Evolutionary conservation across 768 basidiomycete species (phyloP).

Genomic region (Kwoniella mangroviensis): DNA sequence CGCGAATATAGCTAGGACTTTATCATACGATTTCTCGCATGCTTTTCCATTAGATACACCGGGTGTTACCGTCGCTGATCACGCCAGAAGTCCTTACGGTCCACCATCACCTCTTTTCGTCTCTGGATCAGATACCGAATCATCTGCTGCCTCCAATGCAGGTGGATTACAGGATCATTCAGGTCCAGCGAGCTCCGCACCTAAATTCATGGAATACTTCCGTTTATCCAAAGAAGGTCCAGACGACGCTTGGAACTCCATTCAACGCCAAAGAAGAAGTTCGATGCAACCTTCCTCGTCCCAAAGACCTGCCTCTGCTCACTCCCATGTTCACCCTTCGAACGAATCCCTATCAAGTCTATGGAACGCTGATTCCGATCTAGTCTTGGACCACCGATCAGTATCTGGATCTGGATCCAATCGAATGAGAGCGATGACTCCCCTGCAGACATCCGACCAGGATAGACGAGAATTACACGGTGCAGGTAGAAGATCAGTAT

Average conservation of each 20-base stretch:
- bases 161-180: conserved; percentile 18
- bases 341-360: conserved; percentile 40
- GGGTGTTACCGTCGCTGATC: conserved; percentile 23
- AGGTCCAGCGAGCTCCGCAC: conserved; percentile 44
- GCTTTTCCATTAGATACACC: conserved; percentile 26
- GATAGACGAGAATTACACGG: conserved; percentile 16
- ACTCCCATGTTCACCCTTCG: conserved; percentile 22
- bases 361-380: conserved; percentile 36
- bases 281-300: conserved; percentile 38
- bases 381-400: conserved; percentile 29
- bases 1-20: conserved; percentile 32
- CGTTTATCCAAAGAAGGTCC: conserved; percentile 42
- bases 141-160: conserved; percentile 33
- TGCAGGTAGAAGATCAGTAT: conserved; percentile 22
- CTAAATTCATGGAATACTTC: conserved; percentile 47
- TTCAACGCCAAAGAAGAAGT: conserved; percentile 39
- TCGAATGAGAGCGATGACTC: conserved; percentile 35
- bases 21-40: conserved; percentile 33
- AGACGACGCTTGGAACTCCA: conserved; percentile 48
- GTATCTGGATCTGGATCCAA: conserved; percentile 33
- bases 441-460: conserved; percentile 24
- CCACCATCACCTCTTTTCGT: conserved; percentile 53
- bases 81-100: conserved; percentile 31
- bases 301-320: conserved; percentile 16
- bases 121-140: conserved; percentile 43